phyloP scores from a whole-genome alignment of 495 filamentous ascomycete species.

The Geopyxis carbonaria region DNA sequence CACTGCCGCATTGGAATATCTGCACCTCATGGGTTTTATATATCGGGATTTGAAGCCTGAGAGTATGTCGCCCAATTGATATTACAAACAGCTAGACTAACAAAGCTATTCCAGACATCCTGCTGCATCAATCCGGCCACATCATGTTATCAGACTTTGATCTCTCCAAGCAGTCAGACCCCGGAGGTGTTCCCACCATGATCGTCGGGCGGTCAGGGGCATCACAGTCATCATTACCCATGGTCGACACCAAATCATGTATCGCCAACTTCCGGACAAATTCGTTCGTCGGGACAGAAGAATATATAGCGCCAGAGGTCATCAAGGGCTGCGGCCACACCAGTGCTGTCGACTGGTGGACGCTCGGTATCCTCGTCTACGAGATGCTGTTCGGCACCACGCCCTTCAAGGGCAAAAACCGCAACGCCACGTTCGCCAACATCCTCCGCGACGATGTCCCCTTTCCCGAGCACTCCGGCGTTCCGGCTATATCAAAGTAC shows the following conservation, averaged over 20 bases:
- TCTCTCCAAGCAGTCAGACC: slow-evolving; percentile 90
- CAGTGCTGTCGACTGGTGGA: slow-evolving; percentile 99
- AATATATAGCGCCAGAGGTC: slow-evolving; percentile 96
- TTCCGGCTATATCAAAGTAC: slow-evolving; percentile 79
- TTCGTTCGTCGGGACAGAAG: slow-evolving; percentile 94
- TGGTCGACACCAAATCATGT: slow-evolving; percentile 95
- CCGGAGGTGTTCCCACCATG: slow-evolving; percentile 92
- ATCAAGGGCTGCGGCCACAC: slow-evolving; percentile 98
- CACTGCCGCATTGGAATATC: slow-evolving; percentile 90
- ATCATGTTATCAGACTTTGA: slow-evolving; percentile 99
- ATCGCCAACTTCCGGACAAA: slow-evolving; percentile 98
- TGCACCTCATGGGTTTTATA: slow-evolving; percentile 98
- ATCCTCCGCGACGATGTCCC: slow-evolving; percentile 87
- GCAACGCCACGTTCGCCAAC: slow-evolving; percentile 94
- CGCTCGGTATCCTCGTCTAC: slow-evolving; percentile 86
- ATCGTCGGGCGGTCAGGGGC: slow-evolving; percentile 75
- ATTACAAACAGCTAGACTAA: slow-evolving; percentile 3
- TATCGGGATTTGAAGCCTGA: slow-evolving; percentile 96
- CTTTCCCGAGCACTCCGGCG: slow-evolving; percentile 76
- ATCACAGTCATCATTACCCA: slow-evolving; percentile 65
- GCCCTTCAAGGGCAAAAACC: slow-evolving; percentile 97
- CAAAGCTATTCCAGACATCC: slow-evolving; percentile 49
- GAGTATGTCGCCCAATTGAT: slow-evolving; percentile 41
- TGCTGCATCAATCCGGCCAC: slow-evolving; percentile 93
- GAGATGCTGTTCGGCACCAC: slow-evolving; percentile 99